Base-by-base conservation (phyloP, 768 basidiomycete genomes). In the Boletus huronensis region DNA sequence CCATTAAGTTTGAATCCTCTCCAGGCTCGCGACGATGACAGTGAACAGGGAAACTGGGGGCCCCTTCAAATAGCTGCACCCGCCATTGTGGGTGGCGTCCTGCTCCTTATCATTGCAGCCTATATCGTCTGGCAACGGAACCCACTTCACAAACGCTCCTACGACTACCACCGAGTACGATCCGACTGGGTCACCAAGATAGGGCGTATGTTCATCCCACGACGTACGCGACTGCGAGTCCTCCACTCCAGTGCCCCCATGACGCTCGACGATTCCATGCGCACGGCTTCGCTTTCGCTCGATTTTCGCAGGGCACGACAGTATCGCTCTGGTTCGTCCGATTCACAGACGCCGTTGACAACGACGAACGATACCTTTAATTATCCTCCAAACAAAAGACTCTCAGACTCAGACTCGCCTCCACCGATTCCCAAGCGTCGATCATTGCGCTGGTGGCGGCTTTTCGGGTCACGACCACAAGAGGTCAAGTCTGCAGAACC, bases 41-140 rank as follows among this genome's bases (percentile, higher is more conserved):
- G n/a, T 23, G 34, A 11, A 32, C 10, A 28, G 2, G 35, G 26
- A 16, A 19, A 32, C 17, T 73, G 71, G 71, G 47, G 47, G 14
- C 6, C 70, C 14, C 34, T 69, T 8, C 74, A 76, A 47, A 73
- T 75, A 44, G 68, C 64, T 10, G 40, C 64, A 0, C 75, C 75
- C 7, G 61, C 66, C 50, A 64, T 74, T 39, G 69, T 73, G 10
- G 75, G 71, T 28, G 60, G 64, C 5, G 61, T 31, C 36, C 64
- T 75, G 16, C 42, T 71, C 25, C 42, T 66, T 1, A 6, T 64
- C 29, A 64, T 70, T 32, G 49, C 34, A 17, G 53, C 25, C 32
- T 62, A 60, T 32, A 38, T 72, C 54, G 40, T 68, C 32, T 70
- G 65, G 62, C 48, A 57, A 62, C 65, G 62, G 41, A 54, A 58